phyloP scores from a whole-genome alignment of 768 basidiomycete genomes.

The Cyclocybe cylindracea region DNA sequence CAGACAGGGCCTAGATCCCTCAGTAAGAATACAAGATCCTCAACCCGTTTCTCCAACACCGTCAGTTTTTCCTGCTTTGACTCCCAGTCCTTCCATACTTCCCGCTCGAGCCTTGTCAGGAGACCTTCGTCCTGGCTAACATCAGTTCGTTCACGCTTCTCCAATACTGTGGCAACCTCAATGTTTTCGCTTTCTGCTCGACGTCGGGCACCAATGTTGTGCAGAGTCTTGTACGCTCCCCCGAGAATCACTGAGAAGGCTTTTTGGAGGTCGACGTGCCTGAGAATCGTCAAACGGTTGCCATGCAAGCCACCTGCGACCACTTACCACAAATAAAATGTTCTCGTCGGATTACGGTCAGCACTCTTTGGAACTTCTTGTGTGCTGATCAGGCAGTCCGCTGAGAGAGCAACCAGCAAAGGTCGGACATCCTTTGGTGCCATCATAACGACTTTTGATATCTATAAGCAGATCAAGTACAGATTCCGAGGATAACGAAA shows the following conservation, averaged over 20 bases:
- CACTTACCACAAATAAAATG: slow-evolving; percentile 86
- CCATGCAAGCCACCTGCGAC: not conserved
- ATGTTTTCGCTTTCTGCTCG: slow-evolving; percentile 73
- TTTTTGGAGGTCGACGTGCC: slow-evolving; percentile 91
- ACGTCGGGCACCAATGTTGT: slow-evolving; percentile 77
- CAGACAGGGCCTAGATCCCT: slow-evolving; percentile 70
- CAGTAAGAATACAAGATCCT: slow-evolving; percentile 89
- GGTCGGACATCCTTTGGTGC: slow-evolving; percentile 74
- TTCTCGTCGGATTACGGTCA: slow-evolving; percentile 86
- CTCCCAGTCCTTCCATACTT: slow-evolving; percentile 59
- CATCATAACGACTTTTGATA: slow-evolving; percentile 95
- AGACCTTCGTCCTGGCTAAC: slow-evolving; percentile 76
- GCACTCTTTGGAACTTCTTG: slow-evolving; percentile 95
- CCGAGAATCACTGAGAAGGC: slow-evolving; percentile 78
- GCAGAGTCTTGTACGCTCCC: slow-evolving; percentile 86
- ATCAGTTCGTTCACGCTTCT: slow-evolving; percentile 77
- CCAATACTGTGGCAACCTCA: slow-evolving; percentile 71
- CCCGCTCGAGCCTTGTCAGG: slow-evolving; percentile 74
- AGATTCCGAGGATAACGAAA: not conserved
- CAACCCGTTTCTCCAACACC: slow-evolving; percentile 82
- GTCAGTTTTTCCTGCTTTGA: slow-evolving; percentile 71
- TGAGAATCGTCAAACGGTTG: not conserved
- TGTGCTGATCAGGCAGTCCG: slow-evolving; percentile 83
- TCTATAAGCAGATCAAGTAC: slow-evolving; percentile 43
- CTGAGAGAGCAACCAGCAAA: slow-evolving; percentile 74